These are phyloP conservation scores for Pilasporangium apinafurcum DNA, from an alignment of 352 stramenopile species.

Conservation along the genomic window DNA sequence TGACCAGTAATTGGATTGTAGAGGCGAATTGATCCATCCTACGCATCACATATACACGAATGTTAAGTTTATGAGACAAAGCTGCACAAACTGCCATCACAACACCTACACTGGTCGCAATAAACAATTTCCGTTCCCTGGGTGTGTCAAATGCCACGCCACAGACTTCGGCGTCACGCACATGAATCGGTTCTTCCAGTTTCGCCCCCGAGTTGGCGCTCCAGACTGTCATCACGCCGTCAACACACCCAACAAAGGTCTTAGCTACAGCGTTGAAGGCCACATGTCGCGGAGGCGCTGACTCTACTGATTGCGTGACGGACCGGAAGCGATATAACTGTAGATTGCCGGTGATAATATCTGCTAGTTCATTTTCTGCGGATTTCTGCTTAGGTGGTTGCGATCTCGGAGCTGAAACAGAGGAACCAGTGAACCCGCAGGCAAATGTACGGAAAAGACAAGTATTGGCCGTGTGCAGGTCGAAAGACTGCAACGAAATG, in stretches of 20 bases:
- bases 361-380: slow-evolving; percentile 19
- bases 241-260: slow-evolving; percentile 48
- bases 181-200: slow-evolving; percentile 38
- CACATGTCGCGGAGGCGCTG: slow-evolving; percentile 28
- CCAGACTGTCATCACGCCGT: slow-evolving; percentile 60
- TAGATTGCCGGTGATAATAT: slow-evolving; percentile 50
- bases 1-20: slow-evolving; percentile 66
- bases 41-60: background rate
- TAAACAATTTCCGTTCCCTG: slow-evolving; percentile 59
- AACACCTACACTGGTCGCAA: slow-evolving; percentile 51
- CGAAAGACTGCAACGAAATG: slow-evolving; percentile 36
- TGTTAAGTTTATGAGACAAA: background rate
- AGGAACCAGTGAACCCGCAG: slow-evolving; percentile 2
- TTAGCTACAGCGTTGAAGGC: slow-evolving; percentile 58
- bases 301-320: slow-evolving; percentile 24
- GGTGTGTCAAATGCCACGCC: slow-evolving; percentile 52
- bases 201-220: slow-evolving; percentile 54
- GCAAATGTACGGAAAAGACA: slow-evolving; percentile 44
- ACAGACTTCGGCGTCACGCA: slow-evolving; percentile 49
- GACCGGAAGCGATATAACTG: slow-evolving; percentile 48
- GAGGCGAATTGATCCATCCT: slow-evolving; percentile 57
- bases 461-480: slow-evolving; percentile 30
- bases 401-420: background rate
- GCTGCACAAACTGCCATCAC: background rate
- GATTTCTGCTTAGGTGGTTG: slow-evolving; percentile 1